These are phyloP conservation scores for Mucor ambiguus DNA, from an alignment of 371 early-diverging fungal species.

Conservation along the genomic window DNA sequence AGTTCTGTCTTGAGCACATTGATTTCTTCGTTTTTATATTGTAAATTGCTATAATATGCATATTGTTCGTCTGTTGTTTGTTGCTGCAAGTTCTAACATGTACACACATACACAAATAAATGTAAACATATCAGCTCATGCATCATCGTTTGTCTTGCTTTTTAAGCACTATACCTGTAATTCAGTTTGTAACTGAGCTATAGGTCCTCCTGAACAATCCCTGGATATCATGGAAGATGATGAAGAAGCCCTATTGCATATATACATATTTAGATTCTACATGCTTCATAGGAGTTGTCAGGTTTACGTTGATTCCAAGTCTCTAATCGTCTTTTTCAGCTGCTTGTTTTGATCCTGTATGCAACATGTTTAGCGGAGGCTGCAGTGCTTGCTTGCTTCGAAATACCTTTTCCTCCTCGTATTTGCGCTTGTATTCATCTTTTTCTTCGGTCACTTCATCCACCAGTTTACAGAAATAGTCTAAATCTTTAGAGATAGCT, in stretches of 20 bases:
- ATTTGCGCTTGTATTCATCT: conserved; percentile 34
- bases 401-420: conserved; percentile 39
- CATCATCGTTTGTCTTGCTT: neutral
- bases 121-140: neutral
- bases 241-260: neutral
- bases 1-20: conserved; percentile 25
- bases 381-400: neutral
- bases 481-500: conserved; percentile 52
- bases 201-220: neutral
- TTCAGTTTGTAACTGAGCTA: neutral
- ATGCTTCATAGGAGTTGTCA: neutral
- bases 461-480: conserved; percentile 47
- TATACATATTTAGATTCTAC: neutral
- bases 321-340: conserved; percentile 24
- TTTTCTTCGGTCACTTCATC: conserved; percentile 58
- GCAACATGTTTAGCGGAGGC: neutral
- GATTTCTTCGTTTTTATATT: conserved; percentile 24
- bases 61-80: conserved; percentile 12
- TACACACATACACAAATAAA: neutral
- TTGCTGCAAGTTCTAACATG: conserved; percentile 10
- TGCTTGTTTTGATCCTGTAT: conserved; percentile 26
- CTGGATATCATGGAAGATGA: neutral
- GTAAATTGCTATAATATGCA: conserved; percentile 13
- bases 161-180: neutral
- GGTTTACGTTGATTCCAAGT: conserved; percentile 1